These are phyloP conservation scores for Arthrobotrys conoides DNA, from an alignment of 2,329 filamentous ascomycete species.

Conservation along the genomic window DNA sequence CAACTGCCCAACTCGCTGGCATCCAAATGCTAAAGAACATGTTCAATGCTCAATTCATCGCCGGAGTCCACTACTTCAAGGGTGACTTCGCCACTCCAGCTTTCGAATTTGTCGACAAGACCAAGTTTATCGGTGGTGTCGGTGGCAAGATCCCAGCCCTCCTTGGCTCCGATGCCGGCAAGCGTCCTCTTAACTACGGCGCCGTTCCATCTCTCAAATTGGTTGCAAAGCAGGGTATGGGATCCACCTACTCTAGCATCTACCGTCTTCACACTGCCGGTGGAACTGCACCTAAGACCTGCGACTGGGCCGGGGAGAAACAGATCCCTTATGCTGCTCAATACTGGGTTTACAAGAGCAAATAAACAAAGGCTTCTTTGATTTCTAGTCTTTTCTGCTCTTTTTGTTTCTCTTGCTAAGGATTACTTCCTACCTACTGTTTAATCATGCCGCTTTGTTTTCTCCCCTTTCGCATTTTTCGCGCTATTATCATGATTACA, in stretches of 20 bases:
- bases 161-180: slow-evolving; percentile 47
- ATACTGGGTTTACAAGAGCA: slow-evolving; percentile 49
- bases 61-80: slow-evolving; percentile 88
- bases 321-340: slow-evolving; percentile 50
- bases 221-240: slow-evolving; percentile 70
- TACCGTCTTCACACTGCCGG: slow-evolving; percentile 89
- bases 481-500: slow-evolving; percentile 27
- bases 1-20: slow-evolving; percentile 65
- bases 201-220: slow-evolving; percentile 88
- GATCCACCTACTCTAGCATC: slow-evolving; percentile 74
- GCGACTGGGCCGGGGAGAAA: slow-evolving; percentile 70
- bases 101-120: slow-evolving; percentile 79
- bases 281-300: slow-evolving; percentile 78
- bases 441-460: slow-evolving; percentile 8
- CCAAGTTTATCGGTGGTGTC: slow-evolving; percentile 70
- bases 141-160: slow-evolving; percentile 74
- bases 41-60: slow-evolving; percentile 69
- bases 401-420: background rate
- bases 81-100: slow-evolving; percentile 77
- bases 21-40: slow-evolving; percentile 71
- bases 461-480: background rate
- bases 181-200: slow-evolving; percentile 71
- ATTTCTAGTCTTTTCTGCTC: slow-evolving; percentile 4
- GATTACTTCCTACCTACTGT: slow-evolving; percentile 12
- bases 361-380: slow-evolving; percentile 5